Percentiles rank a stretch among this genome's conserved stretches.
phyloP scores from a whole-genome alignment of 306 rosid species.

The Myrica gale region DNA sequence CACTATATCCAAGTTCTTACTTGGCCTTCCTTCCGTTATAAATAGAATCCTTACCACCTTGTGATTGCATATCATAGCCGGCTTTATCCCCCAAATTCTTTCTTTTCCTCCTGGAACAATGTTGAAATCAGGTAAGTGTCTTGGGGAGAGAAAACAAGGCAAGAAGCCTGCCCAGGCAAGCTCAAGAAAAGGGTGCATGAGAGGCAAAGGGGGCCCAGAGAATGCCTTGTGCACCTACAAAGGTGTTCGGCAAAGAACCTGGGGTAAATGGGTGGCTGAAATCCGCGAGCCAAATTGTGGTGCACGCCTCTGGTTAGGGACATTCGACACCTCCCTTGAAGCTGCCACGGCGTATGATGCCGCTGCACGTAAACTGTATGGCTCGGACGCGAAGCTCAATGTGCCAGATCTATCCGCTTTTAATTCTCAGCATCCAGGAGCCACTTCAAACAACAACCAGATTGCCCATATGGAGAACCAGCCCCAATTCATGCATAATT shows the following conservation, averaged over 20 bases:
- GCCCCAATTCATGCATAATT: not conserved
- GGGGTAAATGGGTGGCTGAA: constrained; percentile 99
- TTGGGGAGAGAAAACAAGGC: constrained; percentile 35
- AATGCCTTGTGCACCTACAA: constrained; percentile 80
- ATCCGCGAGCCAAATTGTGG: constrained; percentile 94
- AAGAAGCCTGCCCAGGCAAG: constrained; percentile 59
- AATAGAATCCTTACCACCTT: constrained; percentile 18
- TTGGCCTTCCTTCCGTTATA: constrained; percentile 28
- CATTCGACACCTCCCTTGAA: constrained; percentile 67
- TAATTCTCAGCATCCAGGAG: constrained; percentile 8
- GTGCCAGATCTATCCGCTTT: constrained; percentile 36
- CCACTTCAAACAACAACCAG: constrained; percentile 12
- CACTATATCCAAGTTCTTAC: not conserved
- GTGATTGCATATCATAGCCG: not conserved
- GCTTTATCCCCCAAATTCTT: not conserved
- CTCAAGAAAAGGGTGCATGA: constrained; percentile 89
- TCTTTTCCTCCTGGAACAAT: constrained; percentile 11
- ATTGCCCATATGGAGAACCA: constrained; percentile 10
- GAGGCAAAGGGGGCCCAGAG: constrained; percentile 92
- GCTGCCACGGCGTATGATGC: constrained; percentile 87
- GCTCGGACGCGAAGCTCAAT: constrained; percentile 77
- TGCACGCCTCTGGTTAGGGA: constrained; percentile 91
- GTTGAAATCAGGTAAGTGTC: constrained; percentile 35
- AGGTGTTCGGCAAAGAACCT: constrained; percentile 89
- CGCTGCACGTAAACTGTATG: constrained; percentile 77